A percentile compares a stretch with the other conserved stretches of the same genome.
Conservation (phyloP, 2,329 filamentous ascomycete species). For the Tolypocladium sp. region DNA sequence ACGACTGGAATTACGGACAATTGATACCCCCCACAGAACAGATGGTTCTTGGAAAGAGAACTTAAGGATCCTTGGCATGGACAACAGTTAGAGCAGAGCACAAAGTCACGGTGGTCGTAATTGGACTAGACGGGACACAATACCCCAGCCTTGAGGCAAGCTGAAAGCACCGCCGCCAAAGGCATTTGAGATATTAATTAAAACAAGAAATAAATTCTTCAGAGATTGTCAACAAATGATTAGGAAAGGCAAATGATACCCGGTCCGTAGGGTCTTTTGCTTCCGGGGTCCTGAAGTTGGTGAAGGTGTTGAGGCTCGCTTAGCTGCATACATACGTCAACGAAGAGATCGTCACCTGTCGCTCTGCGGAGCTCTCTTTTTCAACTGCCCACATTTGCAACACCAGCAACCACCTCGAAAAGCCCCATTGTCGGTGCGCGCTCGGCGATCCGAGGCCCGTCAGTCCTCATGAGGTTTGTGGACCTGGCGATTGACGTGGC, state of each 20-base stretch:
- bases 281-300: background rate
- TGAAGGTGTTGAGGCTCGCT: constrained; percentile 9
- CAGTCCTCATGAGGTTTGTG: constrained; percentile 46
- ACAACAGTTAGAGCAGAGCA: background rate
- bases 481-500: constrained; percentile 61
- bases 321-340: constrained; percentile 17
- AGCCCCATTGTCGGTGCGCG: constrained; percentile 12
- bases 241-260: background rate
- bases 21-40: no score
- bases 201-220: background rate
- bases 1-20: background rate
- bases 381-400: background rate
- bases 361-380: background rate
- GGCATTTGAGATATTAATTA: background rate
- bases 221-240: background rate
- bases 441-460: constrained; percentile 11
- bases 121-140: background rate
- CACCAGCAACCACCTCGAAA: background rate
- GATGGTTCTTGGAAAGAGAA: background rate
- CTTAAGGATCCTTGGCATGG: background rate
- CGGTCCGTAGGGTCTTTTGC: no score
- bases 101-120: background rate
- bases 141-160: background rate
- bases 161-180: background rate
- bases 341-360: background rate